phyloP scores from a whole-genome alignment of 2,329 filamentous ascomycete species.

The Dothidotthia symphoricarpi region DNA sequence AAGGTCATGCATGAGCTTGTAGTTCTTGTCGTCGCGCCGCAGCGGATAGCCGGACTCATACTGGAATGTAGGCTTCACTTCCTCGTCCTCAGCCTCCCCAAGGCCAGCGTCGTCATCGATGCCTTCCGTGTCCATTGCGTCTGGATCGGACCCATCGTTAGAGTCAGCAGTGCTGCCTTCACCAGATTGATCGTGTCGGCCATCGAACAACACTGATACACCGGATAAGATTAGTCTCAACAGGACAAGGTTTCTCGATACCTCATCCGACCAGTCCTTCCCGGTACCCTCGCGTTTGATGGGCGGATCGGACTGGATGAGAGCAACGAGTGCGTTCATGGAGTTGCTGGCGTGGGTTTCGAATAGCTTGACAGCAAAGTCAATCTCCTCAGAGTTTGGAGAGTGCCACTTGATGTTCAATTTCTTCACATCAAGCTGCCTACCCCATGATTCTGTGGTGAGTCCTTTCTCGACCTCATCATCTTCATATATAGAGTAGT shows the following conservation, averaged over 20 bases:
- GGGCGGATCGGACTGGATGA: slow-evolving; percentile 78
- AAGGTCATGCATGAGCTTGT: slow-evolving; percentile 74
- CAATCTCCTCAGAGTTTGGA: slow-evolving; percentile 73
- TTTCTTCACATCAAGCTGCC: slow-evolving; percentile 68
- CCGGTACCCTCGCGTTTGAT: slow-evolving; percentile 92
- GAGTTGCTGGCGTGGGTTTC: slow-evolving; percentile 78
- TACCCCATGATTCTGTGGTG: slow-evolving; percentile 79
- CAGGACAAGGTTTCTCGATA: slow-evolving; percentile 84
- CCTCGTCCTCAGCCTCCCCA: slow-evolving; percentile 73
- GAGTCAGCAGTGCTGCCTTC: slow-evolving; percentile 48
- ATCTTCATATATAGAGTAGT: slow-evolving; percentile 85
- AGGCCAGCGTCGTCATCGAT: slow-evolving; percentile 53
- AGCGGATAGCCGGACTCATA: slow-evolving; percentile 88
- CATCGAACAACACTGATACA: slow-evolving; percentile 84
- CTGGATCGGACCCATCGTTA: slow-evolving; percentile 47
- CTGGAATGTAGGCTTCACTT: slow-evolving; percentile 79
- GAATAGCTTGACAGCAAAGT: slow-evolving; percentile 87
- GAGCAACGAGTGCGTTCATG: slow-evolving; percentile 67
- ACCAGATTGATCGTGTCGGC: slow-evolving; percentile 46
- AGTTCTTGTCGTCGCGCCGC: slow-evolving; percentile 57
- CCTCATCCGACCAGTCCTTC: slow-evolving; percentile 98
- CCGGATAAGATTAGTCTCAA: slow-evolving; percentile 87
- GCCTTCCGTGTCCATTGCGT: slow-evolving; percentile 46
- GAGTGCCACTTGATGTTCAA: slow-evolving; percentile 90
- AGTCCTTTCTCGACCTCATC: slow-evolving; percentile 68